phyloP scores from a whole-genome alignment of 805 yeast species.

The Wickerhamiella australiensis region DNA sequence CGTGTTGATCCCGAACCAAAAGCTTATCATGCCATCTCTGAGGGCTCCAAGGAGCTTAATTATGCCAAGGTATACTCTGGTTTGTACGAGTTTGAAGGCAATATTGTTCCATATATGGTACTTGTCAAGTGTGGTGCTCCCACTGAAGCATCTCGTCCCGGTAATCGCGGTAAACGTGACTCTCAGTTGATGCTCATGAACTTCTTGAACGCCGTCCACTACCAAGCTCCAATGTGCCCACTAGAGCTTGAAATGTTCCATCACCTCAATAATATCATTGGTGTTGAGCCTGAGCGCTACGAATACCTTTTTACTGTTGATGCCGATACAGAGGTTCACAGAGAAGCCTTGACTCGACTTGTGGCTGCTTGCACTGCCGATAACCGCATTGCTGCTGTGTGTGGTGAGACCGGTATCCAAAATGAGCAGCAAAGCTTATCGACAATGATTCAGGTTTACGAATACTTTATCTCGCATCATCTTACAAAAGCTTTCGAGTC shows the following conservation, averaged over 20 bases:
- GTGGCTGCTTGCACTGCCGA: conserved; percentile 45
- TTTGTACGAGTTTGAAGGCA: conserved; percentile 45
- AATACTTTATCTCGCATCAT: conserved; percentile 52
- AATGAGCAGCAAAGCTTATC: conserved; percentile 42
- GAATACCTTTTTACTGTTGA: conserved; percentile 47
- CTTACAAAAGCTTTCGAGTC: conserved; percentile 53
- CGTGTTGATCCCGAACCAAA: conserved; percentile 42
- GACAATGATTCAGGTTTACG: conserved; percentile 52
- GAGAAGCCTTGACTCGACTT: conserved; percentile 44
- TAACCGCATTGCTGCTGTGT: conserved; percentile 44
- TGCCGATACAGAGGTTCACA: conserved; percentile 50
- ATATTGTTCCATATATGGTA: conserved; percentile 43
- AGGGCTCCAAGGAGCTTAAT: conserved; percentile 49
- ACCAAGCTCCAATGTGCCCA: conserved; percentile 48
- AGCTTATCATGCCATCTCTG: conserved; percentile 47
- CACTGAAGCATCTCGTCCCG: conserved; percentile 44
- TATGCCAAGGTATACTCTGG: conserved; percentile 53
- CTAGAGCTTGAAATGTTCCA: conserved; percentile 44
- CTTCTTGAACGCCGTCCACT: conserved; percentile 48
- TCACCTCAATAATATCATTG: conserved; percentile 45
- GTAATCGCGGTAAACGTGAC: conserved; percentile 56
- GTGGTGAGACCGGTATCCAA: conserved; percentile 50
- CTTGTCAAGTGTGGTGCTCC: conserved; percentile 53
- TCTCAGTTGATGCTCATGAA: conserved; percentile 51
- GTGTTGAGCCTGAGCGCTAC: conserved; percentile 45